Evolutionary conservation across 768 basidiomycete genomes (phyloP), one percentile per base, ranked within the genome.

Genomic region (Kockovaella imperatae): DNA sequence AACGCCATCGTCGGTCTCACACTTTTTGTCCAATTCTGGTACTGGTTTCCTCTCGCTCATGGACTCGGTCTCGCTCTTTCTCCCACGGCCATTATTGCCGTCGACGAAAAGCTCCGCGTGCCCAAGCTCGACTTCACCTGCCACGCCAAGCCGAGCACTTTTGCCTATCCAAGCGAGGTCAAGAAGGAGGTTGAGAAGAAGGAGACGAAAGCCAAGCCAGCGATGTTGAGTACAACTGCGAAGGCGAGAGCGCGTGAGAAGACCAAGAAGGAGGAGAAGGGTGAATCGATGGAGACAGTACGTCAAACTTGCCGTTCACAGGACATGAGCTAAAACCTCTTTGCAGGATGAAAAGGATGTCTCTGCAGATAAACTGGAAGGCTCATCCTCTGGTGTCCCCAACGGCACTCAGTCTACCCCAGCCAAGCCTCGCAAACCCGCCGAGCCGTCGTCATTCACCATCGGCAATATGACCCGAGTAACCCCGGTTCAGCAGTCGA

Each of bases 21-120:
- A 15, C 73, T 99, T 67, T 99, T 99, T 76, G 87, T 86, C 63
- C 95, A 99, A 71, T 97, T 99, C 74, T 99, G 95, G 95, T 97
- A 97, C 70, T 99, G 95, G 95, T 99, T 91, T 73, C 95, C 95
- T 28, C 76, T 97, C 23, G 89, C 90, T 13, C 91, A 96, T 64
- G 89, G 86, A 54, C 84, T 86, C 14, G 86, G 84, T 60, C 74
- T 99, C 55, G 84, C 91, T 2, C 96, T 99, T 72, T 84, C 87
- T 47, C 91, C 95, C 3, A 99, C 95, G 13, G 90, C 84, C 7
- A 83, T 99, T 47, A 89, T 99, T 60, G 93, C 88, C 25, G 72
- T 97, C 49, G 84, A 88, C 60, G 83, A 79, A 52, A 80, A 90
- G 53, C 74, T 97, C 42, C 84, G 86, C 78, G 86, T 89, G n/a